phyloP scores from a whole-genome alignment of 805 yeast genomes.

The Yarrowia sp. region DNA sequence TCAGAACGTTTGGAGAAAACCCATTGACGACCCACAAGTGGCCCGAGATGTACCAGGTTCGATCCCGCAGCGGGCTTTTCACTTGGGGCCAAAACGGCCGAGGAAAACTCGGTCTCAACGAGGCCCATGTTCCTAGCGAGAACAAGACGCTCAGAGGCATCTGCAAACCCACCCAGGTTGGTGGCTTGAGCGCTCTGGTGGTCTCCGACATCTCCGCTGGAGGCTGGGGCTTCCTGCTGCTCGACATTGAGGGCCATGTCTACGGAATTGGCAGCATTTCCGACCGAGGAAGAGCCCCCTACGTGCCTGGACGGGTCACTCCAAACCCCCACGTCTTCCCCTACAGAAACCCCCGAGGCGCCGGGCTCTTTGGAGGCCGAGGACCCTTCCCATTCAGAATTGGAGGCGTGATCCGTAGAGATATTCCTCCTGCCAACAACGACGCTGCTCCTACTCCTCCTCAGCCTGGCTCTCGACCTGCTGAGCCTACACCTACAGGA shows the following conservation, averaged over 20 bases:
- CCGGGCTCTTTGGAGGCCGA: neutral
- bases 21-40: slow-evolving; percentile 48
- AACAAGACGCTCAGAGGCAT: slow-evolving; percentile 38
- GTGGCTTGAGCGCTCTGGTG: slow-evolving; percentile 40
- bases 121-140: neutral
- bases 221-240: slow-evolving; percentile 61
- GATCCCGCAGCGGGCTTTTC: slow-evolving; percentile 45
- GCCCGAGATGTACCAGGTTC: slow-evolving; percentile 48
- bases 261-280: slow-evolving; percentile 49
- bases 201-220: slow-evolving; percentile 56
- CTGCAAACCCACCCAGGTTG: slow-evolving; percentile 43
- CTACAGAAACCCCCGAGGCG: slow-evolving; percentile 3
- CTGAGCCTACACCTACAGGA: neutral
- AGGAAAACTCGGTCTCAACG: slow-evolving; percentile 36
- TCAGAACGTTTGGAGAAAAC: slow-evolving; percentile 46
- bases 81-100: slow-evolving; percentile 51
- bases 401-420: neutral
- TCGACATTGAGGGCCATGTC: slow-evolving; percentile 55
- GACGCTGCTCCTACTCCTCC: neutral
- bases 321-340: neutral
- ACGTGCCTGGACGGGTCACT: neutral
- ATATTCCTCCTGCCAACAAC: neutral
- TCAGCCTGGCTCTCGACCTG: neutral
- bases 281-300: slow-evolving; percentile 30
- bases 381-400: slow-evolving; percentile 4